These are phyloP conservation scores for Pistacia vera DNA, from an alignment of 345 rosid species.

Conservation along the genomic window DNA sequence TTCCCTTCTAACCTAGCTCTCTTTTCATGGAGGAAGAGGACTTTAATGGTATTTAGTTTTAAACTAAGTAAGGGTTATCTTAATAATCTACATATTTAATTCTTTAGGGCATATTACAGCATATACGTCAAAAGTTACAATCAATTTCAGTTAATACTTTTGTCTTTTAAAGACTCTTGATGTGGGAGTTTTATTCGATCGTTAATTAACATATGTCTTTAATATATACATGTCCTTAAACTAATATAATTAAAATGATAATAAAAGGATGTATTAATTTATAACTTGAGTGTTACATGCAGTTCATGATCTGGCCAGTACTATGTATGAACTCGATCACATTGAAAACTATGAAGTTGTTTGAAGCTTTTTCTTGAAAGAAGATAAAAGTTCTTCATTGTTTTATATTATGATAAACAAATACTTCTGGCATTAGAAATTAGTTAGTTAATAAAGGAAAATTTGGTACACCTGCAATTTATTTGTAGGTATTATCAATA, in stretches of 20 bases:
- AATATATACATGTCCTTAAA: too few species aligned
- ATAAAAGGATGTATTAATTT: too few species aligned
- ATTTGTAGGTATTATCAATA: too few species aligned
- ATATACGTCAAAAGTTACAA: too few species aligned
- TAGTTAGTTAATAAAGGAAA: neutral
- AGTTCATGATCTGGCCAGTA: neutral
- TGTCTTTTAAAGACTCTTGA: neutral
- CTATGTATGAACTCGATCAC: neutral
- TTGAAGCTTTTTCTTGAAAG: neutral
- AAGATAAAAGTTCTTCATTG: constrained; percentile 5
- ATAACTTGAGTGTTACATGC: neutral
- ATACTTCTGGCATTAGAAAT: neutral
- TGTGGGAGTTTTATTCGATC: too few species aligned
- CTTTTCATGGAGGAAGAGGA: too few species aligned
- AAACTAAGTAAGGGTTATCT: too few species aligned
- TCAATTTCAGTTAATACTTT: neutral
- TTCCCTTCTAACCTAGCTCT: neutral
- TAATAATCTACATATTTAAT: too few species aligned
- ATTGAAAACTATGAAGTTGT: neutral
- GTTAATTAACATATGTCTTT: too few species aligned
- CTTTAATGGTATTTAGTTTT: too few species aligned
- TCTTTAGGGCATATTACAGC: neutral
- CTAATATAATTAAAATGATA: too few species aligned
- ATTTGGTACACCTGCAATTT: too few species aligned
- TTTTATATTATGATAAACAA: constrained; percentile 2